Evolutionary conservation across 805 yeast genomes (phyloP), one percentile per base, ranked within the genome.

Genomic region (Kuraishia borneana): DNA sequence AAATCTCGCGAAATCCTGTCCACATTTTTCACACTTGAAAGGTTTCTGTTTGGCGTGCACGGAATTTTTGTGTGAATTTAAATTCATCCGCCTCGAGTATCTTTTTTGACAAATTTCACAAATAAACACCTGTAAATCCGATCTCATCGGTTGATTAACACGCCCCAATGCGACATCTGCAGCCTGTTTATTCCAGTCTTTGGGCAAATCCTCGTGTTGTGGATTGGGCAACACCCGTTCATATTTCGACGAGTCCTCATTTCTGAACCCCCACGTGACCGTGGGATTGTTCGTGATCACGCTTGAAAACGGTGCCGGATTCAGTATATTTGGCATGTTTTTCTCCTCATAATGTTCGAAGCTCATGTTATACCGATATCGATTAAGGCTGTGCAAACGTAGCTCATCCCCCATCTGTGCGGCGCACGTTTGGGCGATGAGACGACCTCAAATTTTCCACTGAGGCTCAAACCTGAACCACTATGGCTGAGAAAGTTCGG

Each of bases 401-500:
- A n/a, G n/a, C n/a, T n/a, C n/a, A n/a, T n/a, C n/a, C n/a, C n/a
- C n/a, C n/a, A n/a, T n/a, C n/a, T n/a, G n/a, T n/a, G n/a, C n/a
- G n/a, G n/a, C n/a, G n/a, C n/a, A n/a, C n/a, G n/a, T n/a, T n/a
- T n/a, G n/a, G n/a, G n/a, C n/a, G n/a, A n/a, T n/a, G n/a, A n/a
- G n/a, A n/a, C n/a, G n/a, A n/a, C n/a, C n/a, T n/a, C n/a, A n/a
- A n/a, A n/a, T n/a, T n/a, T n/a, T 21, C 10, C 23, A 21, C 10
- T 21, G 23, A 21, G 23, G 23, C 23, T 21, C n/a, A n/a, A 12
- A 25, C 28, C 8, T 6, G 16, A 8, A 12, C 8, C 6, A 13
- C 7, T 10, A 60, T 60, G 65, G 50, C 64, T 4, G 65, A 60
- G 36, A 61, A 59, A 34, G 61, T 59, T 9, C 63, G 80, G 54